Conservation (phyloP, 2,329 filamentous ascomycete genomes). For the Alternaria sp. region DNA sequence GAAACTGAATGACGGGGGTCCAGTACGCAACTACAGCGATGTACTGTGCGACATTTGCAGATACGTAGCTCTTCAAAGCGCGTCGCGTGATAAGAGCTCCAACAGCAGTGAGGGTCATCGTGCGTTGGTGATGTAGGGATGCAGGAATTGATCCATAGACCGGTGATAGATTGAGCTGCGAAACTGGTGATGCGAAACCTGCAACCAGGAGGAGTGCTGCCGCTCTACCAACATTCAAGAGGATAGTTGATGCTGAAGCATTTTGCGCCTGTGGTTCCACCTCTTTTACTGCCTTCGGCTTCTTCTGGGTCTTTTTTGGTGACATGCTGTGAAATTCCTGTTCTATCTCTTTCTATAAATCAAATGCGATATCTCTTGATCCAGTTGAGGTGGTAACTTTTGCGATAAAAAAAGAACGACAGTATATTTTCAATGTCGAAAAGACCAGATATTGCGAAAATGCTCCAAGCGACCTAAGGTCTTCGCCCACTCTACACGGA, state of each 20-base stretch:
- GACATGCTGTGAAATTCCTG: conserved; percentile 35
- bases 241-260: conserved; percentile 31
- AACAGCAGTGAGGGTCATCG: conserved; percentile 73
- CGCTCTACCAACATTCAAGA: conserved; percentile 47
- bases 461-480: conserved; percentile 21
- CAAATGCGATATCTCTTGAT: background rate
- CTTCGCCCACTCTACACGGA: conserved; percentile 27
- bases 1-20: conserved; percentile 76
- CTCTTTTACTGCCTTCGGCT: conserved; percentile 44
- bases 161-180: conserved; percentile 80
- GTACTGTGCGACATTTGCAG: conserved; percentile 59
- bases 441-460: conserved; percentile 28
- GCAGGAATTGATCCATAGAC: conserved; percentile 88
- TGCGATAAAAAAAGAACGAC: background rate
- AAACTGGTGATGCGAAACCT: conserved; percentile 73
- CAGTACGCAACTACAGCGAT: conserved; percentile 79
- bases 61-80: conserved; percentile 61
- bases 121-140: conserved; percentile 72
- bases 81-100: conserved; percentile 76
- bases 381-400: too few species aligned
- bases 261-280: conserved; percentile 35
- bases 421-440: conserved; percentile 2
- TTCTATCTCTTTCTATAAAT: conserved; percentile 14
- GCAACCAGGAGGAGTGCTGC: conserved; percentile 62
- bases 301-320: conserved; percentile 45